Percentiles rank a stretch among this genome's conserved stretches.
Evolutionary conservation across 2,329 filamentous ascomycete species (phyloP).

Genomic region (Orbilia blumenaviensis): DNA sequence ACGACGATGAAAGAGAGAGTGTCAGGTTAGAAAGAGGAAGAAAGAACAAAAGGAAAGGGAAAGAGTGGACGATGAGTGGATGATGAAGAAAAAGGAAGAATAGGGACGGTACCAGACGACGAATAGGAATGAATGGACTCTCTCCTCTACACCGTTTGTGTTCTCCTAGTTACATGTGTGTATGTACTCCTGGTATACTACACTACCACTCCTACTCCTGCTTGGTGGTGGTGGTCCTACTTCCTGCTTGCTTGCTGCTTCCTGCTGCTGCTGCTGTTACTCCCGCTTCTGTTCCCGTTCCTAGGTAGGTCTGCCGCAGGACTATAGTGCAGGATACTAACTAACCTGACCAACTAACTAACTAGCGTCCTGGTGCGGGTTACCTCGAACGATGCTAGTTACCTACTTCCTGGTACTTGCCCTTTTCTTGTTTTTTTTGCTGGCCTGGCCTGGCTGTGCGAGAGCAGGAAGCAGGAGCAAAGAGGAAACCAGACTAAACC

Average conservation of each 20-base stretch:
- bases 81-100: constrained; percentile 56
- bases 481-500: constrained; percentile 24
- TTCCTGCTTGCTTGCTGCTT: too few species aligned
- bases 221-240: too few species aligned
- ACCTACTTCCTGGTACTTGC: too few species aligned
- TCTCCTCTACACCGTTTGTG: constrained; percentile 23
- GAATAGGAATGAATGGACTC: constrained; percentile 53
- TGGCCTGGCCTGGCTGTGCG: constrained; percentile 8
- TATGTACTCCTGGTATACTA: too few species aligned
- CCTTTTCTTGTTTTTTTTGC: constrained; percentile 31
- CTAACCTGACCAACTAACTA: too few species aligned
- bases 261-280: neutral
- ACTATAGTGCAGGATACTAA: neutral
- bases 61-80: constrained; percentile 54
- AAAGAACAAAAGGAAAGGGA: constrained; percentile 55
- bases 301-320: constrained; percentile 39
- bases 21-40: constrained; percentile 46
- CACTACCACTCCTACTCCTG: too few species aligned
- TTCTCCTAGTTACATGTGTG: too few species aligned
- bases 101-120: constrained; percentile 46
- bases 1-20: constrained; percentile 52
- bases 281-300: neutral
- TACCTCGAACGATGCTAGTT: constrained; percentile 22
- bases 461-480: constrained; percentile 4
- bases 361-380: constrained; percentile 45